Base-by-base conservation (phyloP, 2,329 filamentous ascomycete genomes). In the Leptosphaerulina australis region DNA sequence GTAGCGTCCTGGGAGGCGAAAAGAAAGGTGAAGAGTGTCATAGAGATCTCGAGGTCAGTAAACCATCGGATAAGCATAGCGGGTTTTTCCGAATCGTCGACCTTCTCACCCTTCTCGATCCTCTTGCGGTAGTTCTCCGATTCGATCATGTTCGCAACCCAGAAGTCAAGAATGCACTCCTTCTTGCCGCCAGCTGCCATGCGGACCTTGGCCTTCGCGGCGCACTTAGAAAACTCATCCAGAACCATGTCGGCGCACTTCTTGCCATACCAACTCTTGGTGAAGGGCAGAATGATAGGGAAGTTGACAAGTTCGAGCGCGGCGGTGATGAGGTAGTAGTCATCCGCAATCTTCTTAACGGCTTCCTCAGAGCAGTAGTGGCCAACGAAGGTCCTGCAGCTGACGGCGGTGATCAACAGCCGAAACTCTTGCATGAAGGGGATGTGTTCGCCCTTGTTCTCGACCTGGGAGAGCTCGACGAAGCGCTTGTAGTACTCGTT, bases 1-100 rank as follows among this genome's bases (percentile, higher is more conserved):
- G 94, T 97, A 60, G 94, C 94, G 74, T 99, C 94, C 77, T 97
- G 94, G 3, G 92, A 97, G 54, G 94, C 93, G 76, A 97, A 97
- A 55, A 97, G 82, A 80, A 97, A 96, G 39, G 93, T 96, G 78
- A 97, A 96, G 68, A 97, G 74, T 18, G 93, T 97, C 80, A 94
- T 90, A 48, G 90, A 83, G 67, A 97, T 96, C 76, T 97, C 92
- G 66, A 87, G 88, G 71, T 97, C 90, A 74, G 82, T 86, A 76
- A 97, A 97, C 63, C 90, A 86, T 69, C 93, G 90, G 46, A 97
- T 82, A 21, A 96, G 72, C 62, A 88, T 89, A 15, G 84, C 76
- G 43, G 93, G 93, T 83, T 97, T 97, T 75, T 90, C 59, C 11
- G 66, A 60, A 20, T 80, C 77, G 57, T 87, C 79, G 53, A 91